Base-by-base conservation (phyloP, 805 yeast species). In the Candida piceae region DNA sequence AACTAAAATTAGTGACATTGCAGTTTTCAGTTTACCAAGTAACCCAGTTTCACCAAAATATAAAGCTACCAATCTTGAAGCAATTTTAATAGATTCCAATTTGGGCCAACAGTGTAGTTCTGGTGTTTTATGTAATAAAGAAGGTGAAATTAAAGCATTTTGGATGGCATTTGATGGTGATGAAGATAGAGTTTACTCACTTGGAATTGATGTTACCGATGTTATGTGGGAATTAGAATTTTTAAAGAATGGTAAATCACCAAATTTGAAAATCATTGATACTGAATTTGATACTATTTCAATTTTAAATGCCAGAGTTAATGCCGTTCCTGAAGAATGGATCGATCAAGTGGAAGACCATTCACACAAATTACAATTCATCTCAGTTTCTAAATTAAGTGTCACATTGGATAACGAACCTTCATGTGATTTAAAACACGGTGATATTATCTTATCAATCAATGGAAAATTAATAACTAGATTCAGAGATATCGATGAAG, bases 261-360 rank as follows among this genome's bases (percentile, higher is more conserved):
- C 90, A 5, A 64, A 70, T 20, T 55, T 79, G 29, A 70, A 83
- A 42, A 78, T 86, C 33, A 69, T 89, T 34, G 96, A 88, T 53
- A 81, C 85, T 25, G 96, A 86, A 50, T 78, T 86, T 48, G 72
- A 74, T 12, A 69, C 88, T 0, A 66, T 83, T 23, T 72, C 85
- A 2, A 66, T 87, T 17, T 71, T 78, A 18, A 81, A 77, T 52
- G 95, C 94, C 3, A 76, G 96, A 59, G 74, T 84, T 31, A 72
- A 85, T 52, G 95, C 95, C n/a, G 95, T 88, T 16, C 76, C 93
- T 0, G 90, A 84, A 48, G 76, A 76, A 29, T 87, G 95, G 94
- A 82, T 89, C 42, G 53, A 67, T 24, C 69, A 67, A 43, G 71
- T 85, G 54, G 95, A 85, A 56, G 53, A 53, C 8, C 43, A 46